Evolutionary conservation across 2,329 filamentous ascomycete genomes (phyloP).

Genomic region (Coleophoma crateriformis): DNA sequence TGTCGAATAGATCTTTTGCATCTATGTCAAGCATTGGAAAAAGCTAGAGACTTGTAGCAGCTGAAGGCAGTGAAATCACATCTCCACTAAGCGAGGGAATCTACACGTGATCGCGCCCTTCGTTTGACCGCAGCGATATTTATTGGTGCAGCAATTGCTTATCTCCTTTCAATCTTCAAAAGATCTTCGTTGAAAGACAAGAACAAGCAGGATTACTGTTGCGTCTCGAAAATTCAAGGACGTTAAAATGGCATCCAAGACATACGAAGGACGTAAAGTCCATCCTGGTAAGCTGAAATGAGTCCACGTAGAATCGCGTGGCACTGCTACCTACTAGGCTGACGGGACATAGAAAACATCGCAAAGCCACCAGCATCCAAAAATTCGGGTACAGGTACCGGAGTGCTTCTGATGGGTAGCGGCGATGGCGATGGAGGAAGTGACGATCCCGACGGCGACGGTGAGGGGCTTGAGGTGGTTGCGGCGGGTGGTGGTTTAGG

Average conservation of each 20-base stretch:
- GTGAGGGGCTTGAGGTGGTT: neutral
- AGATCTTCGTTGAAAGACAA: neutral
- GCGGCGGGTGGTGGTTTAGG: neutral
- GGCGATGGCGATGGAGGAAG: neutral
- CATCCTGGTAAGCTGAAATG: neutral
- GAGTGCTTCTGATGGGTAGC: neutral
- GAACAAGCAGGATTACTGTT: neutral
- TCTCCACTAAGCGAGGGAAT: too few relatives aligned
- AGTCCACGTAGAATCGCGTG: neutral
- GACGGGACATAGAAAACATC: neutral
- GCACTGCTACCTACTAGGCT: neutral
- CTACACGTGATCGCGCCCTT: neutral
- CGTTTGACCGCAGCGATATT: neutral
- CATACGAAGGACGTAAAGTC: neutral
- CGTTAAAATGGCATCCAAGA: neutral
- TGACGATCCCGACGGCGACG: neutral
- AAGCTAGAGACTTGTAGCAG: too few relatives aligned
- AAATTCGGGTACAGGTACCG: neutral
- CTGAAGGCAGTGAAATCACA: too few relatives aligned
- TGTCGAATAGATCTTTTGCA: too few relatives aligned
- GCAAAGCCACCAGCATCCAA: neutral
- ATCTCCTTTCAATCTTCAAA: neutral
- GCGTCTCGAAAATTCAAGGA: neutral
- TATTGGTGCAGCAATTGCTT: neutral
- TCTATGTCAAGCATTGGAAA: too few relatives aligned